Evolutionary conservation across 129 eudicot species (phyloP).

Genomic region (Solidago caesia): DNA sequence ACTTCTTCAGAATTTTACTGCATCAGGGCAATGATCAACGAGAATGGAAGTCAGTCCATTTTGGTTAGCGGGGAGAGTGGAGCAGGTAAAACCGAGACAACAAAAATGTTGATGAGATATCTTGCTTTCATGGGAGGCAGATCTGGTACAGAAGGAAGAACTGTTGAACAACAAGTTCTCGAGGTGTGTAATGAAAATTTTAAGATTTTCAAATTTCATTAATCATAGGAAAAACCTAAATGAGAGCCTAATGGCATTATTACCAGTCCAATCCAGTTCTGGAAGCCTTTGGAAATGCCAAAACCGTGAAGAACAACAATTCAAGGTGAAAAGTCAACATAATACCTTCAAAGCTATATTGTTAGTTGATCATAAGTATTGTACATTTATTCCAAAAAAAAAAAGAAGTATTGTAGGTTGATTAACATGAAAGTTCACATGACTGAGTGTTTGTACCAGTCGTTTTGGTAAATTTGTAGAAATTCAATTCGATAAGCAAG

Average conservation of each 20-base stretch:
- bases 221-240: not conserved
- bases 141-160: conserved; percentile 81
- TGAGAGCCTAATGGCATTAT: conserved; percentile 23
- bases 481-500: conserved; percentile 83
- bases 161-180: conserved; percentile 87
- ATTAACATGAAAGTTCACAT: conserved; percentile 38
- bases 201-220: not conserved
- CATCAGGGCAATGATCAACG: conserved; percentile 68
- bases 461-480: conserved; percentile 99
- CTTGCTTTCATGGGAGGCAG: conserved; percentile 95
- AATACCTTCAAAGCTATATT: conserved; percentile 16
- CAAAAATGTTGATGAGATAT: conserved; percentile 91
- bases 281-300: conserved; percentile 97
- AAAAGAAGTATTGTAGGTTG: conserved; percentile 4
- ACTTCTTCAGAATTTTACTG: not conserved
- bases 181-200: conserved; percentile 48
- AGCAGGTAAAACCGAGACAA: conserved; percentile 91
- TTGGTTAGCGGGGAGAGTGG: conserved; percentile 97
- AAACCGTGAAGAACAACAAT: conserved; percentile 95
- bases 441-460: conserved; percentile 67
- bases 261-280: conserved; percentile 95
- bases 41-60: conserved; percentile 83
- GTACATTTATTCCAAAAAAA: not conserved
- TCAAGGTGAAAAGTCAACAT: conserved; percentile 61
- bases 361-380: not conserved